Evolutionary conservation across 192 early-diverging fungal genomes (phyloP).

Genomic region (Backusella westeae): DNA sequence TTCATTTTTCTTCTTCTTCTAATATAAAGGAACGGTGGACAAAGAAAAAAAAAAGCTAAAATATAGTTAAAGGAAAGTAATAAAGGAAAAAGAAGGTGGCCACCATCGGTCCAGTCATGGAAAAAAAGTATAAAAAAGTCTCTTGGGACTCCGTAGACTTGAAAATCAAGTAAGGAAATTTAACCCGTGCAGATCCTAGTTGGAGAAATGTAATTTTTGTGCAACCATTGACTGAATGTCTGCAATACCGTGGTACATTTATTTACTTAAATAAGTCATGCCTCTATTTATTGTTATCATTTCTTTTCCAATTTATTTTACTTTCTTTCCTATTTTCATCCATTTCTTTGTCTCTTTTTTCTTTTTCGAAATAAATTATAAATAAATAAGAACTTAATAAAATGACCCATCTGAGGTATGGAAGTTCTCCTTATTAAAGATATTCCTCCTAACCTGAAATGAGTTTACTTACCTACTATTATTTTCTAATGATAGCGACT

Average conservation of each 20-base stretch:
- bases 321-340: neutral
- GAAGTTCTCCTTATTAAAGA: neutral
- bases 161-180: slow-evolving; percentile 7
- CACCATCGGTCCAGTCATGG: neutral
- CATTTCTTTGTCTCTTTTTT: neutral
- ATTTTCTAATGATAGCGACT: slow-evolving; percentile 19
- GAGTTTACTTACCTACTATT: neutral
- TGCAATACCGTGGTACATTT: neutral
- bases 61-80: neutral
- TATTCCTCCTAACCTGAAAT: neutral
- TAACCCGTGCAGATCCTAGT: neutral
- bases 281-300: neutral
- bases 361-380: neutral
- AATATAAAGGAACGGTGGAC: neutral
- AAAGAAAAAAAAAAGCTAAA: neutral
- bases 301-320: neutral
- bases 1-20: neutral
- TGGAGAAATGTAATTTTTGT: neutral
- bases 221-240: neutral
- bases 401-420: slow-evolving; percentile 19
- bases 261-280: neutral
- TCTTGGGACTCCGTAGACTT: neutral
- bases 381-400: neutral
- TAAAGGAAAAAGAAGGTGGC: neutral
- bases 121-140: slow-evolving; percentile 7